phyloP scores from a whole-genome alignment of 176 grass and related monocot species.

The Musa troglodytarum region DNA sequence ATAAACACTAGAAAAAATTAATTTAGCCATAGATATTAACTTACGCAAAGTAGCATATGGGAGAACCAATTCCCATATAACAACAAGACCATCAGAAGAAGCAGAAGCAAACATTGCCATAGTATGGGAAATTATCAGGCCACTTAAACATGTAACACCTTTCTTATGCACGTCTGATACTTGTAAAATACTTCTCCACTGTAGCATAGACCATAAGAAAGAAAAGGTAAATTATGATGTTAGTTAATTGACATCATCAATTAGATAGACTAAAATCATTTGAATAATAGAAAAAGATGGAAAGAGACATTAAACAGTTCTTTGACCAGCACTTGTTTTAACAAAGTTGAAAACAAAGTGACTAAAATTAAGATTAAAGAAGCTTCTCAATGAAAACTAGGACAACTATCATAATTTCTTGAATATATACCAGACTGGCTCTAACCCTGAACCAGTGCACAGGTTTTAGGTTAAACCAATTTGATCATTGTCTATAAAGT shows the following conservation, averaged over 20 bases:
- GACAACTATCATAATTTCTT: neutral
- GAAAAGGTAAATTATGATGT: constrained; percentile 18
- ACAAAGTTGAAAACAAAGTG: neutral
- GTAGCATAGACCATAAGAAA: constrained; percentile 25
- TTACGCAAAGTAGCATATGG: constrained; percentile 39
- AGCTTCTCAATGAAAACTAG: neutral
- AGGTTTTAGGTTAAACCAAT: too few species aligned
- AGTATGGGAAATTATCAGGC: constrained; percentile 50
- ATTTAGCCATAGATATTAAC: constrained; percentile 10
- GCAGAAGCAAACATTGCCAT: constrained; percentile 71
- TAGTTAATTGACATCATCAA: too few species aligned
- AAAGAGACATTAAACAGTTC: neutral
- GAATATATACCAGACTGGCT: neutral
- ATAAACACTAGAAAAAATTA: neutral
- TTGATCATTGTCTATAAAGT: too few species aligned
- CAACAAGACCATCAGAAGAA: constrained; percentile 73
- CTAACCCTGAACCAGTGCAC: too few species aligned
- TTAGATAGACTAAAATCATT: too few species aligned
- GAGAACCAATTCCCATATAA: constrained; percentile 61
- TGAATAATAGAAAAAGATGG: too few species aligned
- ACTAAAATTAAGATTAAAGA: neutral
- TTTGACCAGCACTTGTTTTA: neutral
- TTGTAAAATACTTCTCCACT: constrained; percentile 70
- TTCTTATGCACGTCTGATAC: constrained; percentile 83
- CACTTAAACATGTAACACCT: constrained; percentile 79